Evolutionary conservation across 805 yeast species (phyloP), one percentile per base, ranked within the genome.

Genomic region (Candida nonsorbophila): DNA sequence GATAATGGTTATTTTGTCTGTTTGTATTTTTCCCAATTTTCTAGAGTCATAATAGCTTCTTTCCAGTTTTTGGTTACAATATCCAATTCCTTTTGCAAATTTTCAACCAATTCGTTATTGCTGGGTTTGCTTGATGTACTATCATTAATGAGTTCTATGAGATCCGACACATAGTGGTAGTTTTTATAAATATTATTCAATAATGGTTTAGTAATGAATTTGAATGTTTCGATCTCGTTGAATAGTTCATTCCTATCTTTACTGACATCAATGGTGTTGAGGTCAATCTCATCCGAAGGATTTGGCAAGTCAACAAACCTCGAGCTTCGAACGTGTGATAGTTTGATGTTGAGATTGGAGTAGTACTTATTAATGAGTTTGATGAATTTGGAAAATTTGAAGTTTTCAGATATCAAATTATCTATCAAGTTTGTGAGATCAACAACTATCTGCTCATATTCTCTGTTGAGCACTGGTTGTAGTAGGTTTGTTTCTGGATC

Each of bases 211-310:
- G 61, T 42, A 6, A 56, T 42, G 6, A 37, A 36, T 24, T 59
- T 67, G 35, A 58, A 60, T 5, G 63, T 49, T 37, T 57, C 63
- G 19, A 63, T 44, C 18, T 62, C 61, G 17, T 53, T 58, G 15
- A 47, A 40, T 20, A 37, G 41, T 1, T 39, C 34, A 9, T 36
- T 32, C 7, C 39, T 29, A 4, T 49, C 34, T 6, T 34, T 40
- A 11, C 33, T 29, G 16, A 55, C 34, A 30, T 59, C 60, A 4
- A 60, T 55, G 8, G 41, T 36, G 10, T 21, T 30, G 7, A 18
- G 22, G 14, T 16, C 18, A 24, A 17, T 20, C 12, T 26, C 22
- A 20, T 51, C 51, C 3, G 58, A 53, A 1, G 69, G 69, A 28
- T 54, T 55, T 6, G 57, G 51, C 17, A 54, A 32, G 5, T 19